Evolutionary conservation across 192 early-diverging fungal genomes (phyloP).

Genomic region (Funneliformis mosseae): DNA sequence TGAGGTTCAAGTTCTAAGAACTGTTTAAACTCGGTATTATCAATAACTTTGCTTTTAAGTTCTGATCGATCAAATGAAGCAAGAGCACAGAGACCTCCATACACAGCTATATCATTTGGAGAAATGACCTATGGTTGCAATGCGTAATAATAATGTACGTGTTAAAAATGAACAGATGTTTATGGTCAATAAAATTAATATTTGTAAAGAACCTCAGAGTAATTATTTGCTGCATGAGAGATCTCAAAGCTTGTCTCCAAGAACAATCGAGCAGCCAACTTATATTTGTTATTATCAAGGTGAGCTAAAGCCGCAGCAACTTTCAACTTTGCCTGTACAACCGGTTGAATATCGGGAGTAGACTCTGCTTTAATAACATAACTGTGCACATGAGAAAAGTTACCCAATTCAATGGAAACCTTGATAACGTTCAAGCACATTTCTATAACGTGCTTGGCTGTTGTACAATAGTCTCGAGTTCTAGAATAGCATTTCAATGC

Average conservation of each 20-base stretch:
- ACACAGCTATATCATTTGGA: conserved; percentile 81
- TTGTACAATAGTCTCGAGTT: conserved; percentile 79
- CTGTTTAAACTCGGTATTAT: conserved; percentile 72
- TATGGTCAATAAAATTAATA: neutral
- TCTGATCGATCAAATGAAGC: conserved; percentile 75
- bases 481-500: conserved; percentile 71
- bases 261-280: conserved; percentile 61
- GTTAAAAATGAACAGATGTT: conserved; percentile 21
- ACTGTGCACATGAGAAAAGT: conserved; percentile 68
- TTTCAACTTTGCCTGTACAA: conserved; percentile 62
- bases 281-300: conserved; percentile 63
- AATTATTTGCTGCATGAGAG: conserved; percentile 36
- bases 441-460: conserved; percentile 74
- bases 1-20: conserved; percentile 86
- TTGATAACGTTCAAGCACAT: conserved; percentile 82
- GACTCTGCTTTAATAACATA: conserved; percentile 74
- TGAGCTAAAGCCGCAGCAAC: conserved; percentile 66
- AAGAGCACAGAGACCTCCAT: conserved; percentile 77
- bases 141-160: conserved; percentile 31
- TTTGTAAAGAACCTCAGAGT: conserved; percentile 45
- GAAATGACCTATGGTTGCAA: conserved; percentile 57
- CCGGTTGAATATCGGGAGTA: conserved; percentile 56
- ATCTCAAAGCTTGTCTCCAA: conserved; percentile 60
- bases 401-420: conserved; percentile 68
- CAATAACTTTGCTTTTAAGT: conserved; percentile 69